Evolutionary conservation across 345 rosid species (phyloP).

Genomic region (Dovyalis caffra): DNA sequence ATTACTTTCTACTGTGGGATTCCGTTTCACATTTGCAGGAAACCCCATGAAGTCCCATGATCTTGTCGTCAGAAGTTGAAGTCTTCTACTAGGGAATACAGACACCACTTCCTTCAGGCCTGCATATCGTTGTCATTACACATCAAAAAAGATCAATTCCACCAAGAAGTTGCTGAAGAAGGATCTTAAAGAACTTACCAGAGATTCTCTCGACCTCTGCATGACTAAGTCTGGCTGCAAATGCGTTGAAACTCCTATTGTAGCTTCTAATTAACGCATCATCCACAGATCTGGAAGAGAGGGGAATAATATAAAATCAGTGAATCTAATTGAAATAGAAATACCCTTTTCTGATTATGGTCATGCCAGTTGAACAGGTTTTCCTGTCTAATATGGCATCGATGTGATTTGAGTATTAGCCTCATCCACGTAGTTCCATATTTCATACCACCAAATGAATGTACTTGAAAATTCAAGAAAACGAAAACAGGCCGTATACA

Average conservation of each 20-base stretch:
- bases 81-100: constrained; percentile 40
- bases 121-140: background rate
- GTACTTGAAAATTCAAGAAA: background rate
- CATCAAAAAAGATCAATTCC: background rate
- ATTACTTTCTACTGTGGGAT: constrained; percentile 25
- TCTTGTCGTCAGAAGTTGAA: constrained; percentile 42
- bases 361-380: no score
- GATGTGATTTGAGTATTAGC: no score
- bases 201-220: constrained; percentile 42
- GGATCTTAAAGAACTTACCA: constrained; percentile 26
- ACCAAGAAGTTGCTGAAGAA: no score
- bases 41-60: constrained; percentile 65
- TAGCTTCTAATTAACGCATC: constrained; percentile 47
- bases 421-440: no score
- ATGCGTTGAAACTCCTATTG: constrained; percentile 60
- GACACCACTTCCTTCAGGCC: constrained; percentile 43
- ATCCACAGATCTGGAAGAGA: constrained; percentile 20
- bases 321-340: background rate
- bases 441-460: no score
- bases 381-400: no score
- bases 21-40: constrained; percentile 1
- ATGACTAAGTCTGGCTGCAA: constrained; percentile 46
- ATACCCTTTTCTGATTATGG: no score
- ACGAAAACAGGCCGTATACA: background rate
- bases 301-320: background rate